Percentiles rank a stretch among this genome's conserved stretches.
Conservation (phyloP, 805 yeast genomes). For the Candida wancherniae region DNA sequence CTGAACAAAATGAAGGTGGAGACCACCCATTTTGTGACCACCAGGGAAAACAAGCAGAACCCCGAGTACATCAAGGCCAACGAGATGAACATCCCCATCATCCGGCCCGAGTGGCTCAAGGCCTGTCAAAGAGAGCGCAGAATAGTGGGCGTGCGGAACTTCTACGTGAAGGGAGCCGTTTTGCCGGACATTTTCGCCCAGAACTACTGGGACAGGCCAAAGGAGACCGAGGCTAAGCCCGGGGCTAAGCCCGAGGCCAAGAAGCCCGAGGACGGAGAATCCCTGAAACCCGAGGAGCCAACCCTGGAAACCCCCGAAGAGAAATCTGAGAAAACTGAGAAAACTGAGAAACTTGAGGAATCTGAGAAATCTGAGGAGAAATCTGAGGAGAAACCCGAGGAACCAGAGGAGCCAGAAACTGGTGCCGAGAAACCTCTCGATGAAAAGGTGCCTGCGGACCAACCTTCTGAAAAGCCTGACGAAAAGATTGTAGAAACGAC, state of each 20-base stretch:
- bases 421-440: too few species aligned
- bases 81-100: slow-evolving; percentile 84
- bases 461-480: too few species aligned
- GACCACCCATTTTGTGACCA: slow-evolving; percentile 90
- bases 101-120: slow-evolving; percentile 94
- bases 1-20: slow-evolving; percentile 75
- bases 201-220: slow-evolving; percentile 33
- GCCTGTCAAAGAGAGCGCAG: slow-evolving; percentile 89
- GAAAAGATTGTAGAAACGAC: too few species aligned
- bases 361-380: slow-evolving; percentile 3
- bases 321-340: not conserved
- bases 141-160: slow-evolving; percentile 88
- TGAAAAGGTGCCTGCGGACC: too few species aligned
- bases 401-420: too few species aligned
- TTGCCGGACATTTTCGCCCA: slow-evolving; percentile 41
- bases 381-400: slow-evolving; percentile 4
- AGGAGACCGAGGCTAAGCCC: not conserved
- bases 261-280: not conserved
- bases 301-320: not conserved
- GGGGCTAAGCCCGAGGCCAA: slow-evolving; percentile 1
- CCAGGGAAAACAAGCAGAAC: slow-evolving; percentile 52
- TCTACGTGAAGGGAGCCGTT: slow-evolving; percentile 57
- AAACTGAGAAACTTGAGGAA: not conserved
- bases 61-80: slow-evolving; percentile 74
- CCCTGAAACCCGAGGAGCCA: not conserved